phyloP scores from a whole-genome alignment of 495 filamentous ascomycete species.

The Physcia stellaris region DNA sequence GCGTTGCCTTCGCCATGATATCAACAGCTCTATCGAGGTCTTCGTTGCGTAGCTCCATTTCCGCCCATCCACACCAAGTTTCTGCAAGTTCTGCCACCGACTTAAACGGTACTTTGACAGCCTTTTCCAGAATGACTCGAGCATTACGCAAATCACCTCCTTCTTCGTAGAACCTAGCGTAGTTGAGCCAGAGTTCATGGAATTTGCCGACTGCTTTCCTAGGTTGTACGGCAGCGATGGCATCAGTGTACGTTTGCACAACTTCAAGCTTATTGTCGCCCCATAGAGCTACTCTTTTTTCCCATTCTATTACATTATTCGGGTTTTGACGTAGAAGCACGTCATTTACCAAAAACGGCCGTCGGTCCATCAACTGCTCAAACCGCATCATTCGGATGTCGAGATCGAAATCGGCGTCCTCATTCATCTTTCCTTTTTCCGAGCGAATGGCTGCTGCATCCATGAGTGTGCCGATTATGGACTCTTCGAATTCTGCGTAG shows the following conservation, averaged over 20 bases:
- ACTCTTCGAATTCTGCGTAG: constrained; percentile 94
- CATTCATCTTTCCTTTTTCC: constrained; percentile 66
- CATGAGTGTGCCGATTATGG: constrained; percentile 82
- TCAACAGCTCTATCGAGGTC: constrained; percentile 90
- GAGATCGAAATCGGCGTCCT: constrained; percentile 85
- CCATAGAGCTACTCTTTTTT: constrained; percentile 90
- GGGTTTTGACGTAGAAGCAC: constrained; percentile 92
- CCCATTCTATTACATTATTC: constrained; percentile 94
- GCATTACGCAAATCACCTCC: constrained; percentile 77
- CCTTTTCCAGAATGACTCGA: constrained; percentile 90
- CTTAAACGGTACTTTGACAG: constrained; percentile 93
- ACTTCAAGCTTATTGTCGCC: constrained; percentile 83
- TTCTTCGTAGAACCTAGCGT: constrained; percentile 92
- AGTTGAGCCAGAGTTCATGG: constrained; percentile 92
- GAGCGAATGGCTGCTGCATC: constrained; percentile 71
- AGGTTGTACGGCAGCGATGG: constrained; percentile 81
- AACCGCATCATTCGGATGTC: constrained; percentile 97
- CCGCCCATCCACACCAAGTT: constrained; percentile 98
- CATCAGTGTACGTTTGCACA: constrained; percentile 89
- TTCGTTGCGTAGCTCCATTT: constrained; percentile 90
- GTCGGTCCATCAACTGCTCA: constrained; percentile 93
- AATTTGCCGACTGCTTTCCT: constrained; percentile 93
- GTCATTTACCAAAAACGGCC: constrained; percentile 95
- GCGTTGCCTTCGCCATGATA: constrained; percentile 94
- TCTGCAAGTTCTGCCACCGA: constrained; percentile 90